Conservation (phyloP, 768 basidiomycete species). For the Leccinellum luteum region DNA sequence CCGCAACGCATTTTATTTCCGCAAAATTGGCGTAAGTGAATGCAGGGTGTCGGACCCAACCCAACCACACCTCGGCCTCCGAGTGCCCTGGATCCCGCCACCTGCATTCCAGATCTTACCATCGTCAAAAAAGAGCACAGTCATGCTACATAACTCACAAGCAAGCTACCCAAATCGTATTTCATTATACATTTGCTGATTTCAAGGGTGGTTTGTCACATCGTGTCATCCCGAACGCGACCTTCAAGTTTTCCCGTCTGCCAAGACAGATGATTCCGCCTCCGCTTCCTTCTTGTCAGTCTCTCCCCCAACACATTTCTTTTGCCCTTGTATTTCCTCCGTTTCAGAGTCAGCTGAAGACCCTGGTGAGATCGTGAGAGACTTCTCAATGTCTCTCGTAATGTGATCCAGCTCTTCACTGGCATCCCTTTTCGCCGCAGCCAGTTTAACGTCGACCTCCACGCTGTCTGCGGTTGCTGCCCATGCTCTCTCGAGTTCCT, state of each 20-base stretch:
- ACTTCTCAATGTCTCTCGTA: constrained; percentile 22
- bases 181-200: not conserved
- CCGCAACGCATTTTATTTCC: not conserved
- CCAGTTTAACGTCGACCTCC: constrained; percentile 12
- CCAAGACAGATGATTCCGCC: not conserved
- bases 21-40: not conserved
- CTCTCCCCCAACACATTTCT: not conserved
- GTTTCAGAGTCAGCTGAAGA: not conserved
- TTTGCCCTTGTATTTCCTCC: not conserved
- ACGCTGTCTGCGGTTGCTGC: constrained; percentile 41
- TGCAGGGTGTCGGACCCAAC: not conserved
- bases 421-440: constrained; percentile 5
- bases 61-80: not conserved
- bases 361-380: constrained; percentile 17
- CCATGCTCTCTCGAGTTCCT: constrained; percentile 58
- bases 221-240: not conserved
- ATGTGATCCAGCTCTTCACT: constrained; percentile 28
- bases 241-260: constrained; percentile 9
- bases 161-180: not conserved
- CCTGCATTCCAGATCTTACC: not conserved
- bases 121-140: not conserved
- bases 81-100: not conserved
- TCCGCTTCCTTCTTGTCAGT: not conserved
- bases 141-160: not conserved
- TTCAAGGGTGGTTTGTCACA: not conserved